Evolutionary conservation across 2,329 filamentous ascomycete species (phyloP).

Genomic region (Alternaria sp.): DNA sequence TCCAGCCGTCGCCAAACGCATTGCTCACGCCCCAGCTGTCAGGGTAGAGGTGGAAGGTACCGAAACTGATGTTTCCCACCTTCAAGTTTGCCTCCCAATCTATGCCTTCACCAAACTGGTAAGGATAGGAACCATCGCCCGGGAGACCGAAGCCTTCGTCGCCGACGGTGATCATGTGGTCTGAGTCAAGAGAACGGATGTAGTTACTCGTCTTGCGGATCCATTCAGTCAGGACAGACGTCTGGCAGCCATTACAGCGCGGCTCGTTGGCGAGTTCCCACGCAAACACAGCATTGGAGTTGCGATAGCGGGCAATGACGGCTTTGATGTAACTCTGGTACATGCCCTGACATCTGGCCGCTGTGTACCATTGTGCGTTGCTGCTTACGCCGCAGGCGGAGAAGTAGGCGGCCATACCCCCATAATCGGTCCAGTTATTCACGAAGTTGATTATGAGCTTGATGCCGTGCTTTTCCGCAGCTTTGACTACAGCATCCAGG

Average conservation of each 20-base stretch:
- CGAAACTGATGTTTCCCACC: slow-evolving; percentile 65
- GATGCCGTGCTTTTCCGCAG: slow-evolving; percentile 67
- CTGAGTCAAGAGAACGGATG: slow-evolving; percentile 69
- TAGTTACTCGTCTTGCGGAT: slow-evolving; percentile 65
- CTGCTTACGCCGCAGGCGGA: slow-evolving; percentile 62
- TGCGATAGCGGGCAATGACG: slow-evolving; percentile 67
- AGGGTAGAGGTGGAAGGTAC: slow-evolving; percentile 64
- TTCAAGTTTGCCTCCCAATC: slow-evolving; percentile 63
- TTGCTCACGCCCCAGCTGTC: slow-evolving; percentile 50
- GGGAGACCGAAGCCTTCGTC: slow-evolving; percentile 67
- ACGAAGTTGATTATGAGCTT: slow-evolving; percentile 73
- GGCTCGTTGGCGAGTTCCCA: slow-evolving; percentile 76
- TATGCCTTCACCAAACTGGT: slow-evolving; percentile 60
- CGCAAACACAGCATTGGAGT: slow-evolving; percentile 68
- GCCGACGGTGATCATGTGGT: slow-evolving; percentile 70
- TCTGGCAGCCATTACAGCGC: slow-evolving; percentile 67
- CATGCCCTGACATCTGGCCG: slow-evolving; percentile 56
- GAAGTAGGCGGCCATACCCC: slow-evolving; percentile 69
- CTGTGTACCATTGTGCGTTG: slow-evolving; percentile 67
- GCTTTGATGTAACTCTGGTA: slow-evolving; percentile 70
- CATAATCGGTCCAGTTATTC: slow-evolving; percentile 76
- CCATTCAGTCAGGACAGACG: slow-evolving; percentile 68
- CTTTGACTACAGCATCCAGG: slow-evolving; percentile 70
- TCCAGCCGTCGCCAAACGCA: slow-evolving; percentile 58
- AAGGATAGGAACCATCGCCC: slow-evolving; percentile 63